Evolutionary conservation across 176 grass and related monocot species (phyloP), one percentile per base, ranked within the genome.

Genomic region (Chrysopogon serrulatus): DNA sequence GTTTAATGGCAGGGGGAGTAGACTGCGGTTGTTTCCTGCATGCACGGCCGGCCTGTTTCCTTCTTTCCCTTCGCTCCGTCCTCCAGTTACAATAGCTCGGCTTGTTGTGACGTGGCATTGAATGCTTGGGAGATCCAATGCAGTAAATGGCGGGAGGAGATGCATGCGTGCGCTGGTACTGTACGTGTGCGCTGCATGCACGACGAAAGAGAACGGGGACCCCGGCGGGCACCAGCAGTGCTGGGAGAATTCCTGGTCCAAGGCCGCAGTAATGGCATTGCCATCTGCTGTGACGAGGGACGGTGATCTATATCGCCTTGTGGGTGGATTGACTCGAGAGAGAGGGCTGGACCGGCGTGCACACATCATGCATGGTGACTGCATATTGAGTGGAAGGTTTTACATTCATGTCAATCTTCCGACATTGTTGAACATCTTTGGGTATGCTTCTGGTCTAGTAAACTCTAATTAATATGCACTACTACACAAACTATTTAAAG

Each of bases 251-350:
- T 49, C 74, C 45, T 28, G 82, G 82, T 76, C 60, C 72, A 76
- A 84, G 34, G 61, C n/a, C n/a, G n/a, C 45, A 81, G 79, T 69
- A 56, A 80, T 80, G 30, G 78, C 32, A 51, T 80, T 67, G 78
- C 62, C 43, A 45, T 65, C 30, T 65, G 59, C 59, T 44, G 27
- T n/a, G 27, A 44, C 61, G 76, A 64, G 57, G 17, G 76, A 44
- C 0, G 56, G 28, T 11, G 42, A 18, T 48, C 32, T 32, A 73
- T 73, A n/a, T n/a, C n/a, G n/a, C n/a, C n/a, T n/a, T 73, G 73
- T 8, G 30, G 21, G 14, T 47, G 60, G 60, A 65, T 79, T 66
- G 77, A 68, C 78, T 80, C 43, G 63, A 68, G 60, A n/a, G n/a
- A n/a, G n/a, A 31, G 7, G 21, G 51, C 18, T 1, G 18, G 49